Conservation (phyloP, 2,329 filamentous ascomycete species). For the Aspergillus quadricinctus region DNA sequence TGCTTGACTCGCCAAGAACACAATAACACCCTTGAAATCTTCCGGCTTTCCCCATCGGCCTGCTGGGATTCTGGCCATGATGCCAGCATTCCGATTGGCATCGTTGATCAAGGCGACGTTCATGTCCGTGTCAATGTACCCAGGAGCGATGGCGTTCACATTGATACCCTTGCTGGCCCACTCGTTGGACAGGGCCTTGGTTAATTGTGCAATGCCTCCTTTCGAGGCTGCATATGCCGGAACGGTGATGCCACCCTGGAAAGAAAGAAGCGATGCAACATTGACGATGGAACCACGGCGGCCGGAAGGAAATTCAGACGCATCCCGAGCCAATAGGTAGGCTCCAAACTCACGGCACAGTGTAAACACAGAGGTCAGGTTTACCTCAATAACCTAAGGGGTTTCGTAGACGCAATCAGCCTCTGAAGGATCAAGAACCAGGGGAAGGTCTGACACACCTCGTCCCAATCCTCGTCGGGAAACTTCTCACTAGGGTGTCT, state of each 20-base stretch:
- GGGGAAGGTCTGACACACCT: slow-evolving; percentile 39
- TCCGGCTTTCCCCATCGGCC: slow-evolving; percentile 78
- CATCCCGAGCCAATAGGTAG: slow-evolving; percentile 27
- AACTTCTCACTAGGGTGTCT: slow-evolving; percentile 72
- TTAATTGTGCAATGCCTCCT: slow-evolving; percentile 78
- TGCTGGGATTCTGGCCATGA: slow-evolving; percentile 75
- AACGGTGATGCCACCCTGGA: slow-evolving; percentile 84
- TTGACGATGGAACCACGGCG: slow-evolving; percentile 62
- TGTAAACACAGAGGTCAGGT: slow-evolving; percentile 72
- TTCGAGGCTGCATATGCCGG: slow-evolving; percentile 85
- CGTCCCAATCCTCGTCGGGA: slow-evolving; percentile 71
- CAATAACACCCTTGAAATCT: slow-evolving; percentile 79
- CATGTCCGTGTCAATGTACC: slow-evolving; percentile 94
- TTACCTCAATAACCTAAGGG: slow-evolving; percentile 73
- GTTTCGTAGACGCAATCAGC: background rate
- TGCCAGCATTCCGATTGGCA: slow-evolving; percentile 63
- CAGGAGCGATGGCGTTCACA: slow-evolving; percentile 85
- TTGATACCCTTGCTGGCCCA: slow-evolving; percentile 76
- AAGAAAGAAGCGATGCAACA: slow-evolving; percentile 72
- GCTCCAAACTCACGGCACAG: slow-evolving; percentile 35
- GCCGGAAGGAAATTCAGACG: slow-evolving; percentile 39
- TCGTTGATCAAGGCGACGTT: slow-evolving; percentile 77
- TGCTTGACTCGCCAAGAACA: slow-evolving; percentile 72
- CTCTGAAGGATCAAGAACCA: background rate
- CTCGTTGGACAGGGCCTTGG: slow-evolving; percentile 80